Evolutionary conservation across 495 filamentous ascomycete species (phyloP), one percentile per base, ranked within the genome.

Genomic region (Hypoxylon fragiforme): DNA sequence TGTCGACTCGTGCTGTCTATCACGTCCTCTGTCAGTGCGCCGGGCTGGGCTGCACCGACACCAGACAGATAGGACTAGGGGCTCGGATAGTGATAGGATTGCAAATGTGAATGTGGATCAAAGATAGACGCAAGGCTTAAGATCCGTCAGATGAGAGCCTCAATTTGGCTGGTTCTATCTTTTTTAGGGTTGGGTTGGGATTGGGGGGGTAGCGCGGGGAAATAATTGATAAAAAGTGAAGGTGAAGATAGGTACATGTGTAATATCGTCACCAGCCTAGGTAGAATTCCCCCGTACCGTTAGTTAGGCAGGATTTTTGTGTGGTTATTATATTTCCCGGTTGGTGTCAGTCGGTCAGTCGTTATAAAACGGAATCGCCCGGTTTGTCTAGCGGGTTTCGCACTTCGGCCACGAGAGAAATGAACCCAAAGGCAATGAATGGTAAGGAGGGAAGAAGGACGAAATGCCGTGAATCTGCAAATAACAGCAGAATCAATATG

Each of bases 1-100:
- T 97, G 74, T 71, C 90, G 86, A 68, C 59, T 61, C 46, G 54
- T 28, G 42, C 47, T 54, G 31, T 35, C 38, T 41, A 31, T 32
- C 41, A 34, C 30, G 39, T 47, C 53, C 62, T 77, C 75, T 65
- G 70, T 75, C 50, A 73, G 67, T 55, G 73, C 69, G 47, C 72
- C 71, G 45, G n/a, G 56, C 19, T 44, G 28, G 26, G 46, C 50
- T 54, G 16, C 16, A 60, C 50, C 45, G 60, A 35, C 60, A 56
- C 45, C 19, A 42, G 46, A 56, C 49, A n/a, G 20, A 19, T 0
- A 38, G 28, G 36, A 43, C 7, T 34, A 34, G n/a, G 15, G 44
- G 28, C 11, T 11, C 0, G 18, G 7, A 18, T 46, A 30, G 35
- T 12, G 34, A 30, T 31, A 15, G 30, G 30, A 35, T 38, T 21